A percentile compares a stretch with the other conserved stretches of the same genome.
These are phyloP conservation scores for Aspergillus sp. DNA, from an alignment of 2,329 filamentous ascomycete genomes.

Conservation along the genomic window DNA sequence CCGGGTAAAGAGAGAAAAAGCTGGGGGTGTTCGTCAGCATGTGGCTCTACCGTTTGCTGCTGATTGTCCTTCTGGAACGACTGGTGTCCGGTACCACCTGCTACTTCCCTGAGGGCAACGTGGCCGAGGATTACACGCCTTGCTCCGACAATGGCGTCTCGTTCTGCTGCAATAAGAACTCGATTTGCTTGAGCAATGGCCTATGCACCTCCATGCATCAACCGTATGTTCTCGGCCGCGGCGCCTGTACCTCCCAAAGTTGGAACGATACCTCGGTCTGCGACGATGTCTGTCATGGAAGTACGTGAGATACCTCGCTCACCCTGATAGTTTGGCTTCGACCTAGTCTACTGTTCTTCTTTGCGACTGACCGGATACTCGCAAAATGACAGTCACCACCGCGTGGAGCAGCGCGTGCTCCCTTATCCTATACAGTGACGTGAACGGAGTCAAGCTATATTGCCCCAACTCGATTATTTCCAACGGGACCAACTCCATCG, in stretches of 20 bases:
- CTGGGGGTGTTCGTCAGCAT: background rate
- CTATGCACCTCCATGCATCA: background rate
- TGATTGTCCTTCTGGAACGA: background rate
- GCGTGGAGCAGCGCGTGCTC: background rate
- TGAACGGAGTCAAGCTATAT: background rate
- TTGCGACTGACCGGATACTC: background rate
- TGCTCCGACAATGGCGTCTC: background rate
- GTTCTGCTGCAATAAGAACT: background rate
- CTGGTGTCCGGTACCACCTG: background rate
- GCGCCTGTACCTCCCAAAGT: background rate
- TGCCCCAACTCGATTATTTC: background rate
- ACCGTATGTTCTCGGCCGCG: background rate
- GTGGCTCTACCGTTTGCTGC: background rate
- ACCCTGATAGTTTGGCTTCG: background rate
- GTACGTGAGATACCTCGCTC: background rate
- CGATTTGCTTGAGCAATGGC: background rate
- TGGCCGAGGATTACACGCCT: background rate
- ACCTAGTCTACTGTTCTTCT: background rate
- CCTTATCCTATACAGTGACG: background rate
- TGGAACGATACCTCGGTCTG: slow-evolving; percentile 1
- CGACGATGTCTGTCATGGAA: background rate
- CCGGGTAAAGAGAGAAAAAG: too few species aligned
- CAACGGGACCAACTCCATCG: background rate
- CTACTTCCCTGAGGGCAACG: background rate
- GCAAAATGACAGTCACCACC: background rate